phyloP scores from a whole-genome alignment of 2,329 filamentous ascomycete species.

The Ophiostoma piceae region DNA sequence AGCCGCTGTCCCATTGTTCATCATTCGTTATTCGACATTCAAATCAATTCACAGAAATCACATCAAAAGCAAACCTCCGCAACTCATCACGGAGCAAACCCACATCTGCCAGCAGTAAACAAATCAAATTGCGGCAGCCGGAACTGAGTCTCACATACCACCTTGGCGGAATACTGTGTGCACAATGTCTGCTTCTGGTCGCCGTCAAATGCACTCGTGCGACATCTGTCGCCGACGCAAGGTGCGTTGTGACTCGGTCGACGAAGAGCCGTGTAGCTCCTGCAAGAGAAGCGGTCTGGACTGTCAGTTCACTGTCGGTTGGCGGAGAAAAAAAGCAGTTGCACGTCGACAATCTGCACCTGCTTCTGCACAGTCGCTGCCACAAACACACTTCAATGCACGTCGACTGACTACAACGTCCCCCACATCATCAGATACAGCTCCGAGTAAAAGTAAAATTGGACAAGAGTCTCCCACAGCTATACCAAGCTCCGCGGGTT shows the following conservation, averaged over 20 bases:
- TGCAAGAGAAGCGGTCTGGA: constrained; percentile 17
- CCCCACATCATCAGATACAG: background rate
- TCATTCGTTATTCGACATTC: no score
- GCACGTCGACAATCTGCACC: background rate
- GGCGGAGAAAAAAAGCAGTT: background rate
- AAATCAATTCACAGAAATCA: no score
- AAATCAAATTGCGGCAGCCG: constrained; percentile 1
- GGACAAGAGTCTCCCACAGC: background rate
- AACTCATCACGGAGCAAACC: background rate
- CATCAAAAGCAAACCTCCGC: background rate
- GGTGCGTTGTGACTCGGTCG: constrained; percentile 21
- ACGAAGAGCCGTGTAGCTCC: constrained; percentile 21
- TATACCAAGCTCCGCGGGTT: background rate
- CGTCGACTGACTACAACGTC: background rate
- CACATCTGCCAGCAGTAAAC: background rate
- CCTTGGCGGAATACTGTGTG: background rate
- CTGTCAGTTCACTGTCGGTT: constrained; percentile 15
- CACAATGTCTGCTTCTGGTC: background rate
- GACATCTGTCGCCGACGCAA: constrained; percentile 24
- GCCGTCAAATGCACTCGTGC: constrained; percentile 25
- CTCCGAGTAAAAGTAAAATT: background rate
- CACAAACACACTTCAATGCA: background rate
- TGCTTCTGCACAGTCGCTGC: background rate
- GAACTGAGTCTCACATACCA: constrained; percentile 1
- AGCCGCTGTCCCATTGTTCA: background rate